Evolutionary conservation across 768 basidiomycete genomes (phyloP).

Genomic region (Termitomyces bulborhizus): DNA sequence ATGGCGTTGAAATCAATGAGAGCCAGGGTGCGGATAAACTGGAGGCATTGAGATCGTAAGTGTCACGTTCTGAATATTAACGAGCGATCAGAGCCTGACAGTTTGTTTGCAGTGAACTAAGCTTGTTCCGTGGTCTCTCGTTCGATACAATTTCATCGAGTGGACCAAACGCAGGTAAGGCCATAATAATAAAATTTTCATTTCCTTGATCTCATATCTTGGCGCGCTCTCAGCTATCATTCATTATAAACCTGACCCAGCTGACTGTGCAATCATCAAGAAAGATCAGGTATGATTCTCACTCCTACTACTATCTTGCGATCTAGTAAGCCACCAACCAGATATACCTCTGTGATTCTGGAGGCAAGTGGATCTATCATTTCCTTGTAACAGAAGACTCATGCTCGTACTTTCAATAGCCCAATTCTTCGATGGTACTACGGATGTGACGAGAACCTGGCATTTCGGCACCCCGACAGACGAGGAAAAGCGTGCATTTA

Average conservation of each 20-base stretch:
- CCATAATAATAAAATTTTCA: not conserved
- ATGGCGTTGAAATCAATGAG: conserved; percentile 63
- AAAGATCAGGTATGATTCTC: conserved; percentile 53
- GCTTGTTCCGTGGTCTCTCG: conserved; percentile 79
- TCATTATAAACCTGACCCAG: conserved; percentile 81
- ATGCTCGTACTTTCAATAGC: conserved; percentile 3
- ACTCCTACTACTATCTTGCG: not conserved
- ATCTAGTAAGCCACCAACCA: conserved; percentile 12
- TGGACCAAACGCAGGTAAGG: conserved; percentile 84
- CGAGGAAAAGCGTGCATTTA: conserved; percentile 85
- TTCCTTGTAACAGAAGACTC: not conserved
- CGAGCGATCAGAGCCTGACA: not conserved
- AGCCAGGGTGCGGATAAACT: conserved; percentile 75
- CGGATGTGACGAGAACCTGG: conserved; percentile 90
- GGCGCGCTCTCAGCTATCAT: conserved; percentile 62
- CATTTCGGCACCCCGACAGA: conserved; percentile 85
- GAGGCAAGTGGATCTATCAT: conserved; percentile 38
- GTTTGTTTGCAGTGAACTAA: conserved; percentile 51
- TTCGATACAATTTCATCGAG: conserved; percentile 91
- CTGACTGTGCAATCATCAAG: conserved; percentile 66
- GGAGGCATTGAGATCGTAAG: conserved; percentile 77
- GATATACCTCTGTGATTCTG: conserved; percentile 68
- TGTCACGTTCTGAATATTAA: conserved; percentile 5
- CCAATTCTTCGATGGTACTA: conserved; percentile 73
- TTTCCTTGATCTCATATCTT: not conserved